Evolutionary conservation across 495 filamentous ascomycete species (phyloP).

Genomic region (Parathielavia hyrcaniae): DNA sequence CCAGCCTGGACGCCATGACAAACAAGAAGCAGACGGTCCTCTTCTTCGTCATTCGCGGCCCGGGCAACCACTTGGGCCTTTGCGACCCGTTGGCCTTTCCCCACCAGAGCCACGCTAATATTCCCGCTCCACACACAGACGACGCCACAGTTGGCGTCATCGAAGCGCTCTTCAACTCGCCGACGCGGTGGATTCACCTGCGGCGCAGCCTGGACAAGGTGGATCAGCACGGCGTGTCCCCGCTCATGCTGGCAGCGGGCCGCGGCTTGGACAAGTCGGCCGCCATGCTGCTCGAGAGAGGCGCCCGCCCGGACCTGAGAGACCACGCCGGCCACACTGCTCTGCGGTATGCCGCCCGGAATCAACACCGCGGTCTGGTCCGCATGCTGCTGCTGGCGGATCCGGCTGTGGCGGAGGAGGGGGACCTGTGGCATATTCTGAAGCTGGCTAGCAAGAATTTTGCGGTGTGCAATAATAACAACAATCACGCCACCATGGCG

Average conservation of each 20-base stretch:
- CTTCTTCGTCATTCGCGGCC: slow-evolving; percentile 20
- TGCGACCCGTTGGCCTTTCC: slow-evolving; percentile 4
- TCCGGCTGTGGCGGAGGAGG: not conserved
- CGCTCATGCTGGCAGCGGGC: slow-evolving; percentile 24
- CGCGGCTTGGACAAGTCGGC: slow-evolving; percentile 10
- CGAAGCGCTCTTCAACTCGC: slow-evolving; percentile 12
- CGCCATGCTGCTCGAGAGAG: slow-evolving; percentile 8
- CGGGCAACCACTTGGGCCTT: not conserved
- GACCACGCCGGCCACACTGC: slow-evolving; percentile 21
- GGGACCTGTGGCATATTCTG: slow-evolving; percentile 14
- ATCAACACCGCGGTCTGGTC: slow-evolving; percentile 5
- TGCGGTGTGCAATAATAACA: not conserved
- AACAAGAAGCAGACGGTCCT: slow-evolving; percentile 16
- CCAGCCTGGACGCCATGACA: slow-evolving; percentile 18
- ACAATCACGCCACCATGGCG: not conserved
- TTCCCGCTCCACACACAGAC: slow-evolving; percentile 7
- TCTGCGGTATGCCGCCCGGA: slow-evolving; percentile 18
- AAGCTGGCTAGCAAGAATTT: slow-evolving; percentile 21
- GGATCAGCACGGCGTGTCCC: slow-evolving; percentile 19
- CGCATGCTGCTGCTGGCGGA: slow-evolving; percentile 20
- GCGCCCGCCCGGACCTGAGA: slow-evolving; percentile 10
- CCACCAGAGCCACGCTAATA: not conserved
- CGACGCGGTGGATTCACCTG: not conserved
- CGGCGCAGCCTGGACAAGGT: not conserved
- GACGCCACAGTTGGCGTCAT: slow-evolving; percentile 11